Evolutionary conservation across 805 yeast genomes (phyloP), one percentile per base, ranked within the genome.

Genomic region (Metschnikowia peoriensis): DNA sequence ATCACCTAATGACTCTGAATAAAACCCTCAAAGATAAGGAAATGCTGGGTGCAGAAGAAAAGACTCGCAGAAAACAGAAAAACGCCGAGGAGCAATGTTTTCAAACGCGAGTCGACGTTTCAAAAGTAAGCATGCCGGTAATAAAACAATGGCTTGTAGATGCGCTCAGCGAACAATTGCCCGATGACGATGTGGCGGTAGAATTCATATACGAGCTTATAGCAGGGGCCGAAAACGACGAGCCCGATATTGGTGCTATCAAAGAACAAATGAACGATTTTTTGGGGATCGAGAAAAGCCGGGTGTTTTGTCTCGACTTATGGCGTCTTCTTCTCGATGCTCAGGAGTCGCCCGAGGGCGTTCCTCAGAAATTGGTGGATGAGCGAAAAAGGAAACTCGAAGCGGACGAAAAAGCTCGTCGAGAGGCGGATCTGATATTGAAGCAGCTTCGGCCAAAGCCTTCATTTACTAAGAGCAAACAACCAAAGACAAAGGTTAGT

Each of bases 111-210:
- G 76, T 80, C 1, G 73, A 72, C 47, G 66, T 72, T 40, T 35
- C 63, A 14, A 75, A 71, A 55, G 74, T 81, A 32, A 71, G 79
- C 55, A 55, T 67, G 44, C 57, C 52, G 0, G 67, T 76, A n/a
- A 66, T 80, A 4, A 64, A 68, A 46, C 55, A 56, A 14, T 81
- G 83, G 81, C 67, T 80, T 16, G 58, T 54, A 2, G 58, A 61
- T 4, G 58, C 64, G 46, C 51, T 80, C 32, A 62, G 68, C 14
- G 61, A 67, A 43, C 62, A 69, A 10, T 61, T 79, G 11, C 81
- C 81, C 0, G 83, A 78, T 44, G 85, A 81, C 56, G 85, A 81
- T 27, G 74, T 81, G 3, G 69, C 77, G 6, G 66, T 70, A 2
- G 82, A 76, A 39, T 80, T 77, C 50, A 61, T 77, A 4, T 63